Conservation (phyloP, 2,329 filamentous ascomycete species). For the Calonectria multiphialidica region DNA sequence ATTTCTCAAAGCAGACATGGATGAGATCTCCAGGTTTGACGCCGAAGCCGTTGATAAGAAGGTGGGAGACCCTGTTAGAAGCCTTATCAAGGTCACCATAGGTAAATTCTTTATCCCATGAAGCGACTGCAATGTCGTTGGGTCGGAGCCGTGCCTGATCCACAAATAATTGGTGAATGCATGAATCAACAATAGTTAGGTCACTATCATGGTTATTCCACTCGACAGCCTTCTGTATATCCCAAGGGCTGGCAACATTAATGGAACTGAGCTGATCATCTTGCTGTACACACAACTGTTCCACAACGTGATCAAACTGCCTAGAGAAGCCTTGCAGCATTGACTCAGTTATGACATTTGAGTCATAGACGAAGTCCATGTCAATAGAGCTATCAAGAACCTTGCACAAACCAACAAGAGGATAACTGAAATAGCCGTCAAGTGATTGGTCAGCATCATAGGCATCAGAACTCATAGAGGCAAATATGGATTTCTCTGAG, state of each 20-base stretch:
- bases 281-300: background rate
- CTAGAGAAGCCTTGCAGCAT: background rate
- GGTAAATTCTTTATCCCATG: slow-evolving; percentile 43
- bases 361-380: slow-evolving; percentile 1
- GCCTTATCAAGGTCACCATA: slow-evolving; percentile 31
- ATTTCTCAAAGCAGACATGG: slow-evolving; percentile 23
- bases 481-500: slow-evolving; percentile 29
- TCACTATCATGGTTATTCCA: background rate
- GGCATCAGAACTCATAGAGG: background rate
- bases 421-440: slow-evolving; percentile 10
- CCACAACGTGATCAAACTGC: slow-evolving; percentile 4
- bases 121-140: slow-evolving; percentile 30
- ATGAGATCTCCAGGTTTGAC: slow-evolving; percentile 20
- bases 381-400: background rate
- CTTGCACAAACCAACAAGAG: slow-evolving; percentile 2
- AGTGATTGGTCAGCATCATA: slow-evolving; percentile 18
- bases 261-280: background rate
- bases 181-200: background rate
- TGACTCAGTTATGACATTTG: background rate
- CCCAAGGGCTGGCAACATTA: background rate
- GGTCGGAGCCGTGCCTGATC: slow-evolving; percentile 14
- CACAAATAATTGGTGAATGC: slow-evolving; percentile 36
- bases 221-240: background rate
- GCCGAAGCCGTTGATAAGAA: slow-evolving; percentile 18
- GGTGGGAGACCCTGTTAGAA: slow-evolving; percentile 10